phyloP scores from a whole-genome alignment of 352 stramenopile genomes.

The Hyaloperonospora brassicae region DNA sequence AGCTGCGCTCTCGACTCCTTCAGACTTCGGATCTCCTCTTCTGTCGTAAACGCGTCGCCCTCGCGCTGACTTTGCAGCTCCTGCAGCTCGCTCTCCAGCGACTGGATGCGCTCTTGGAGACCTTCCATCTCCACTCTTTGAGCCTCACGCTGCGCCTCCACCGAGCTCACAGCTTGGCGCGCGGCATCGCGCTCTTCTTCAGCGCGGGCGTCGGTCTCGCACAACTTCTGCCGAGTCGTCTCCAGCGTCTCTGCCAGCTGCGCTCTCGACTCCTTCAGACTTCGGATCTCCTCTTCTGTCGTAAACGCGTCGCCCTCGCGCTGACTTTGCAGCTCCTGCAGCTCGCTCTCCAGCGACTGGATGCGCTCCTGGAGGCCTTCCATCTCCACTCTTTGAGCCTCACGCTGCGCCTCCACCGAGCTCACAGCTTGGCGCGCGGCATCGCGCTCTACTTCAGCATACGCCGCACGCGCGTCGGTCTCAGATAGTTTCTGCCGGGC shows the following conservation, averaged over 20 bases:
- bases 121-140: slow-evolving; percentile 9
- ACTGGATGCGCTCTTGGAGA: slow-evolving; percentile 9
- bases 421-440: slow-evolving; percentile 11
- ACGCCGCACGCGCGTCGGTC: slow-evolving; percentile 11
- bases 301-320: slow-evolving; percentile 11
- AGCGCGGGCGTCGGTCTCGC: slow-evolving; percentile 12
- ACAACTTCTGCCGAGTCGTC: slow-evolving; percentile 18
- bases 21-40: slow-evolving; percentile 19
- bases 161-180: slow-evolving; percentile 15
- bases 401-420: slow-evolving; percentile 12
- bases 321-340: slow-evolving; percentile 20
- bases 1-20: slow-evolving; percentile 14
- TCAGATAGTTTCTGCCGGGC: slow-evolving; percentile 20
- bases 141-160: slow-evolving; percentile 14
- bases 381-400: slow-evolving; percentile 12
- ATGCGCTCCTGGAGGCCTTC: slow-evolving; percentile 5
- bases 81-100: slow-evolving; percentile 21
- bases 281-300: slow-evolving; percentile 17
- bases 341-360: slow-evolving; percentile 16
- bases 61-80: slow-evolving; percentile 16
- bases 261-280: slow-evolving; percentile 17
- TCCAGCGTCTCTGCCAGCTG: slow-evolving; percentile 13
- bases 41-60: slow-evolving; percentile 12
- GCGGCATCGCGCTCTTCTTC: slow-evolving; percentile 15
- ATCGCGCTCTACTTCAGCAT: slow-evolving; percentile 16